These are phyloP conservation scores for Chaetomium strumarium DNA, from an alignment of 2,329 filamentous ascomycete species.

Conservation along the genomic window DNA sequence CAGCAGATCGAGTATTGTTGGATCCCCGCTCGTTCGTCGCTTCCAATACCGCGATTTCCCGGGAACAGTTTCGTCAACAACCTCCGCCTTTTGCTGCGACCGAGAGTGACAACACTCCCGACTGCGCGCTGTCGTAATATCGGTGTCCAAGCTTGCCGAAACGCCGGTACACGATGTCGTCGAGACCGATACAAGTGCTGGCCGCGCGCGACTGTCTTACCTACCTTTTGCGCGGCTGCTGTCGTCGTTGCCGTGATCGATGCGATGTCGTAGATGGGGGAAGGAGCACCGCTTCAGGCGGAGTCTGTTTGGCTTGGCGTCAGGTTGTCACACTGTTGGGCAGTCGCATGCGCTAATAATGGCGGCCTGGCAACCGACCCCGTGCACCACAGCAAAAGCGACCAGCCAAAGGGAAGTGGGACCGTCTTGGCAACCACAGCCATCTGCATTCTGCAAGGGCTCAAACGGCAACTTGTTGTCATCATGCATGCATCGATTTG, in stretches of 20 bases:
- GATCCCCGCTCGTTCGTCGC: background rate
- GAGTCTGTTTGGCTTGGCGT: constrained; percentile 26
- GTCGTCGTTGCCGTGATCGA: constrained; percentile 17
- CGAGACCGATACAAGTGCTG: constrained; percentile 6
- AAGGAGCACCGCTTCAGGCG: constrained; percentile 15
- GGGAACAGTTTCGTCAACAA: constrained; percentile 11
- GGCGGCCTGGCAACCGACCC: constrained; percentile 26
- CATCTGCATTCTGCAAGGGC: too few relatives aligned
- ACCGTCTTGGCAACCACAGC: constrained; percentile 2
- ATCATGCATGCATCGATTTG: background rate
- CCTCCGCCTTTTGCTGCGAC: constrained; percentile 11
- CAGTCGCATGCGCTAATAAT: constrained; percentile 24
- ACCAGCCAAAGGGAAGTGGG: constrained; percentile 7
- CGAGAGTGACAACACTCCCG: constrained; percentile 10
- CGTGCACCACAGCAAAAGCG: constrained; percentile 16
- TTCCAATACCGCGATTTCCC: constrained; percentile 9
- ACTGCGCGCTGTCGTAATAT: constrained; percentile 6
- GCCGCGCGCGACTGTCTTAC: constrained; percentile 16
- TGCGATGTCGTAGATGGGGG: constrained; percentile 16
- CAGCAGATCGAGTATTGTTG: background rate
- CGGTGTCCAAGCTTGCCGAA: background rate
- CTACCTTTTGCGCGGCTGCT: constrained; percentile 18
- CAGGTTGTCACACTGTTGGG: constrained; percentile 17
- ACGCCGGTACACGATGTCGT: constrained; percentile 8
- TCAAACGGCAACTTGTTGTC: background rate